Percentiles rank a stretch among this genome's conserved stretches.
Conservation (phyloP, 345 rosid species). For the Cardamine chenopodiifolia region DNA sequence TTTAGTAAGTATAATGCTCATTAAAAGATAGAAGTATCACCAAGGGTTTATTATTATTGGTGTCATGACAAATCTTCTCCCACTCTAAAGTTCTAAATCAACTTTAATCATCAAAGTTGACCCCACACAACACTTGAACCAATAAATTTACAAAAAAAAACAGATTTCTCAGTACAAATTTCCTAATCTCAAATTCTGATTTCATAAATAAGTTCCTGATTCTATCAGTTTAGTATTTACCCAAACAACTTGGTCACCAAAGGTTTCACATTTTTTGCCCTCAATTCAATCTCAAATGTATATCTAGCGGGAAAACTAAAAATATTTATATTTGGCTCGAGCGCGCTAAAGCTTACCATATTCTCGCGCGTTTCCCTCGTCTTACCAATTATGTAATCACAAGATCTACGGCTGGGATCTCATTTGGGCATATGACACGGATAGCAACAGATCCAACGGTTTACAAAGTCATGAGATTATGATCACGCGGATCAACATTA, state of each 20-base stretch:
- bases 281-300: no score
- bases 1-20: background rate
- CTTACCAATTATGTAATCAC: background rate
- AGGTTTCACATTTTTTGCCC: background rate
- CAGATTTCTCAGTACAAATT: background rate
- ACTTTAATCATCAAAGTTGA: background rate
- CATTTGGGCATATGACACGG: background rate
- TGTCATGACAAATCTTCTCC: background rate
- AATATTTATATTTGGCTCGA: background rate
- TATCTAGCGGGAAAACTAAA: background rate
- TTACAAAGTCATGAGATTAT: rapidly evolving
- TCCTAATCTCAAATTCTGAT: background rate
- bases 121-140: background rate
- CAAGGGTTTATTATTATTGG: background rate
- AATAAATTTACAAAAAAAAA: no score
- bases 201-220: background rate
- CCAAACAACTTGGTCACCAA: background rate
- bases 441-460: constrained; percentile 30
- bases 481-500: constrained; percentile 11
- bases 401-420: constrained; percentile 18
- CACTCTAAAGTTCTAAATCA: background rate
- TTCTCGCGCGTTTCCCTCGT: background rate
- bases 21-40: background rate
- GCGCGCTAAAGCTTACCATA: background rate
- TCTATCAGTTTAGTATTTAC: background rate